These are phyloP conservation scores for Cymbopogon flexuosus DNA, from an alignment of 202 grass and related monocot species.

Conservation along the genomic window DNA sequence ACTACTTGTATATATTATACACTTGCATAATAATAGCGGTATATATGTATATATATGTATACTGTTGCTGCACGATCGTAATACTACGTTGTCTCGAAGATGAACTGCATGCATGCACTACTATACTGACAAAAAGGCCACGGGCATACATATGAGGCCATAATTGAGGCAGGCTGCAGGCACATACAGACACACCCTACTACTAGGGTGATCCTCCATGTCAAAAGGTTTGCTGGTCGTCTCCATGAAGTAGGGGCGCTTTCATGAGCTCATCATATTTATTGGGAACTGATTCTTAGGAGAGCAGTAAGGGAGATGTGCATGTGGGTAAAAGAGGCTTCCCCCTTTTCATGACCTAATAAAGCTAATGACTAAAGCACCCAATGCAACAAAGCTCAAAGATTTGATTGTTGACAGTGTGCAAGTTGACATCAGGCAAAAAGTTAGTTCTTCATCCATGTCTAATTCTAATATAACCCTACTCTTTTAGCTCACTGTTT, in stretches of 20 bases:
- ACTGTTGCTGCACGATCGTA: no score
- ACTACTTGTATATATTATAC: neutral
- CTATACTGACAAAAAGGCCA: slow-evolving; percentile 25
- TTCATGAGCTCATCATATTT: slow-evolving; percentile 39
- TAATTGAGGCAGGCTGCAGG: slow-evolving; percentile 22
- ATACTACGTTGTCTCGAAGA: neutral
- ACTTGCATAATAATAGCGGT: neutral
- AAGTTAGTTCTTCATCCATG: slow-evolving; percentile 10
- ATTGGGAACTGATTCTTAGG: slow-evolving; percentile 37
- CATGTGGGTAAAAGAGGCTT: slow-evolving; percentile 42
- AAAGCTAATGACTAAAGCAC: slow-evolving; percentile 23
- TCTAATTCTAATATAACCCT: neutral
- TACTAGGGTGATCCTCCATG: slow-evolving; percentile 30
- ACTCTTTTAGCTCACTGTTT: neutral
- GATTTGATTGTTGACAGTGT: slow-evolving; percentile 23
- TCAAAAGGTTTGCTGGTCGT: slow-evolving; percentile 36
- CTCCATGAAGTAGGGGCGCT: slow-evolving; percentile 40
- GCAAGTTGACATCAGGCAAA: slow-evolving; percentile 31
- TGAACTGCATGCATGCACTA: neutral
- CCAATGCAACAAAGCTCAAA: neutral
- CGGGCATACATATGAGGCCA: slow-evolving; percentile 28
- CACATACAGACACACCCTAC: slow-evolving; percentile 3
- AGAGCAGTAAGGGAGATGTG: slow-evolving; percentile 7
- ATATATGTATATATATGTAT: no score
- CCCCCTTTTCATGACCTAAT: slow-evolving; percentile 37